Evolutionary conservation across 1,139 yeast species (phyloP).

Genomic region (Blastobotrys arbuscula): DNA sequence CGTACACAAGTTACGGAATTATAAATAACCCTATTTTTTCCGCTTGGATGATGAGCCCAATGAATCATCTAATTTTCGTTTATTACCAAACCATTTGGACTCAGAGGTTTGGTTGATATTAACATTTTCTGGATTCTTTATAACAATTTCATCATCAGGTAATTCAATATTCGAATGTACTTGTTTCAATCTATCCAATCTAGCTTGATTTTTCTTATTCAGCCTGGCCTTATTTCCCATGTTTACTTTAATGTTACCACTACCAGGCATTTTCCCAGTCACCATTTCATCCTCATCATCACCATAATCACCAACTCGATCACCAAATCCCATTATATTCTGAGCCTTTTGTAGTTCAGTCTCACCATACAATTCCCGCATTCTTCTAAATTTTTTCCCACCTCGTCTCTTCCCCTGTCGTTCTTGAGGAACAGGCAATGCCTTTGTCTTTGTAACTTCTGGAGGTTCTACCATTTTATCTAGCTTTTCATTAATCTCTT

Average conservation of each 20-base stretch:
- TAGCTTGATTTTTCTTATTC: conserved; percentile 7
- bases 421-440: conserved; percentile 80
- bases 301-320: conserved; percentile 55
- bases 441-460: conserved; percentile 58
- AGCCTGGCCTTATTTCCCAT: conserved; percentile 2
- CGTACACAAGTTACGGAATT: background rate
- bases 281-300: conserved; percentile 35
- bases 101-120: background rate
- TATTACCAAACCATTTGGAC: conserved; percentile 4
- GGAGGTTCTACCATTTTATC: conserved; percentile 79
- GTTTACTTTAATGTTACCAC: background rate
- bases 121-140: background rate
- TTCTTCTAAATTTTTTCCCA: conserved; percentile 72
- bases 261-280: background rate
- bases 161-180: background rate
- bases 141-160: conserved; percentile 1
- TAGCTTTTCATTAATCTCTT: conserved; percentile 57
- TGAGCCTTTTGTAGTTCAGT: conserved; percentile 80
- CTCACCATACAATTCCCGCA: conserved; percentile 73
- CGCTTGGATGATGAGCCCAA: background rate
- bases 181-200: conserved; percentile 6
- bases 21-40: background rate
- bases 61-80: background rate
- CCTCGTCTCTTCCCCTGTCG: conserved; percentile 78
- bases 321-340: conserved; percentile 78